Conservation (phyloP, 2,329 filamentous ascomycete species). For the Aulographum hederae region DNA sequence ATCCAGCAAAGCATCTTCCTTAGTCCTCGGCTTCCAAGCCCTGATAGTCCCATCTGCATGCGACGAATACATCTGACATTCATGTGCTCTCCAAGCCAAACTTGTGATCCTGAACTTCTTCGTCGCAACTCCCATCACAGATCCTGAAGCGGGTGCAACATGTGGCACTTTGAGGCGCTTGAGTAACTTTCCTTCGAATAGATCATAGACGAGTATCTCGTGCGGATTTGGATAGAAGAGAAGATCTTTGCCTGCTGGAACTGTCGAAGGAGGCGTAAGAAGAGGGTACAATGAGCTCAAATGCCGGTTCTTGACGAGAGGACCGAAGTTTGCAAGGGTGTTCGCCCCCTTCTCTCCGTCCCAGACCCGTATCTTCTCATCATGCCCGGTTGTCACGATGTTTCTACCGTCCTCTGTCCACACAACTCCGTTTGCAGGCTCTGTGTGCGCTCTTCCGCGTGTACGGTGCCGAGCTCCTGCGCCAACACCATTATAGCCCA, state of each 20-base stretch:
- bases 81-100: slow-evolving; percentile 56
- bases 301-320: slow-evolving; percentile 52
- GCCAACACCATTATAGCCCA: slow-evolving; percentile 25
- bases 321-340: slow-evolving; percentile 74
- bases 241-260: slow-evolving; percentile 39
- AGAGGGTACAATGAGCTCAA: slow-evolving; percentile 22
- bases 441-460: slow-evolving; percentile 47
- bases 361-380: slow-evolving; percentile 76
- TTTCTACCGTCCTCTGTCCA: slow-evolving; percentile 70
- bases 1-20: slow-evolving; percentile 23
- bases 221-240: slow-evolving; percentile 62
- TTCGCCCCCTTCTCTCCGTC: slow-evolving; percentile 65
- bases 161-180: slow-evolving; percentile 48
- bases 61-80: slow-evolving; percentile 60
- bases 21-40: slow-evolving; percentile 51
- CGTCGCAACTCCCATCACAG: not conserved
- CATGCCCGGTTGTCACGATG: slow-evolving; percentile 66
- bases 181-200: slow-evolving; percentile 58
- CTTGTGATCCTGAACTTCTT: slow-evolving; percentile 44
- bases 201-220: slow-evolving; percentile 61
- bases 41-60: slow-evolving; percentile 73
- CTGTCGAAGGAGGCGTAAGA: slow-evolving; percentile 41
- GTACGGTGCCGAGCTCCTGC: slow-evolving; percentile 21
- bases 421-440: slow-evolving; percentile 64
- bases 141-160: slow-evolving; percentile 14